Percentiles rank a stretch among this genome's conserved stretches.
These are phyloP conservation scores for Kernera saxatilis DNA, from an alignment of 345 rosid genomes.

Conservation along the genomic window DNA sequence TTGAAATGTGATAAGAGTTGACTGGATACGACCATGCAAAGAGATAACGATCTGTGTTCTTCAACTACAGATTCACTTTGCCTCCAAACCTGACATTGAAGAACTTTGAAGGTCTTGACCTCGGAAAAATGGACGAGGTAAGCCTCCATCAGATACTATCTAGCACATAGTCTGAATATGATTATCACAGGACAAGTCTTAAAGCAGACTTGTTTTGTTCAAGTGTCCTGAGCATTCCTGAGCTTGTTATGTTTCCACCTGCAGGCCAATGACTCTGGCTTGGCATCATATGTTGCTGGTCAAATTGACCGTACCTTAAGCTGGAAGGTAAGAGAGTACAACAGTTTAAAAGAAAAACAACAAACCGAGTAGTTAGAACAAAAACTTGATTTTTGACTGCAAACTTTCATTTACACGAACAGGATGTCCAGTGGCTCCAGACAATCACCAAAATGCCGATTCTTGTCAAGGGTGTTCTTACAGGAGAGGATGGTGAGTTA, in stretches of 20 bases:
- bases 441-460: constrained; percentile 79
- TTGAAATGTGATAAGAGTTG: not conserved
- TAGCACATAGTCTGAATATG: not conserved
- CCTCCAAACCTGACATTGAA: constrained; percentile 82
- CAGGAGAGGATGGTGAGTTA: constrained; percentile 74
- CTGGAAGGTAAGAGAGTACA: constrained; percentile 65
- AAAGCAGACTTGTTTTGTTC: not conserved
- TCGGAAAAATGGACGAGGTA: constrained; percentile 81
- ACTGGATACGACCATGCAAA: not conserved
- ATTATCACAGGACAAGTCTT: not conserved
- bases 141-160: constrained; percentile 11
- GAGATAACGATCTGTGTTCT: not conserved
- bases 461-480: constrained; percentile 83
- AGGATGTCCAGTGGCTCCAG: constrained; percentile 89
- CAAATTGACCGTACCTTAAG: constrained; percentile 81
- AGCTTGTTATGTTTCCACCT: not conserved
- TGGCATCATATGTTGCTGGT: constrained; percentile 86
- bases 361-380: not conserved
- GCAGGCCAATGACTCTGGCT: constrained; percentile 79
- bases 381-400: not conserved
- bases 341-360: not conserved
- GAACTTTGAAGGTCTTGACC: constrained; percentile 92
- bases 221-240: not conserved
- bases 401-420: constrained; percentile 6
- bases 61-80: constrained; percentile 53